Evolutionary conservation across 768 basidiomycete species (phyloP).

Genomic region (Pleurotus citrinopileatus): DNA sequence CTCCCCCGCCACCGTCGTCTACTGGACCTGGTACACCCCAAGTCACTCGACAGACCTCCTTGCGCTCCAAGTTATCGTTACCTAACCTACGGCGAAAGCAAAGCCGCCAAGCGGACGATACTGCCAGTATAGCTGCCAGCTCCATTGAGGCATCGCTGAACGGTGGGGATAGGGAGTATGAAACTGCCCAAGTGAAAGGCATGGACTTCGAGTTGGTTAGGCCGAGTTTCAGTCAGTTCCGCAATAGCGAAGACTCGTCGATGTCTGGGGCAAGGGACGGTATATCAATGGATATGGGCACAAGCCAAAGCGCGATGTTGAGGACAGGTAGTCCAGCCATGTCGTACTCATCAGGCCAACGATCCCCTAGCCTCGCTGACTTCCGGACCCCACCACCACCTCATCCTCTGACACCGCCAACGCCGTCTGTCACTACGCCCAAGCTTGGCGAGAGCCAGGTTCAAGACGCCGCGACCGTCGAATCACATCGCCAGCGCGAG

Average conservation of each 20-base stretch:
- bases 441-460: not conserved
- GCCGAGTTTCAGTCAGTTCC: constrained; percentile 48
- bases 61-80: constrained; percentile 66
- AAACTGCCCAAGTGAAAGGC: constrained; percentile 73
- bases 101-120: constrained; percentile 33
- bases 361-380: constrained; percentile 24
- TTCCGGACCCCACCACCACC: constrained; percentile 1
- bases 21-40: constrained; percentile 17
- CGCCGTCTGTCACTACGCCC: constrained; percentile 1
- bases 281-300: constrained; percentile 28
- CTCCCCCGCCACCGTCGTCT: not conserved
- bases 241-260: constrained; percentile 55
- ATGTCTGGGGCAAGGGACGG: constrained; percentile 26
- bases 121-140: constrained; percentile 19
- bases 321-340: constrained; percentile 42
- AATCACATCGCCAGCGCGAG: constrained; percentile 76
- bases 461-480: constrained; percentile 26
- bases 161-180: constrained; percentile 29
- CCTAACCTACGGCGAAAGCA: constrained; percentile 56
- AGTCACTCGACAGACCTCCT: constrained; percentile 37
- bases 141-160: constrained; percentile 12
- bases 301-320: constrained; percentile 18
- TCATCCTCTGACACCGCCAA: constrained; percentile 1
- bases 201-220: constrained; percentile 80
- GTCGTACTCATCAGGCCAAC: constrained; percentile 34